Base-by-base conservation (phyloP, 75 land plant species). In the Picea sitchensis region DNA sequence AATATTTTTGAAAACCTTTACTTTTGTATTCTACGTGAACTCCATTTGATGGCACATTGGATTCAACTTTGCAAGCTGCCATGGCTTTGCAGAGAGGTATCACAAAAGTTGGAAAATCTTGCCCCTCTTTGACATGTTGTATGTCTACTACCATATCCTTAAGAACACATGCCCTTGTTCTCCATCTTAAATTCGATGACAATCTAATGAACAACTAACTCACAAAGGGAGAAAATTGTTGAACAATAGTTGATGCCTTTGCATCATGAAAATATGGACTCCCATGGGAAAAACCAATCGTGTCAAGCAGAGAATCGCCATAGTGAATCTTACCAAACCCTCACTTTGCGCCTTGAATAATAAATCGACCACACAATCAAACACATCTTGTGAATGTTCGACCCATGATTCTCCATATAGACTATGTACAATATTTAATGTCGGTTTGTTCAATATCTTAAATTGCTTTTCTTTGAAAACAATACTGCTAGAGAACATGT, bases 191-290 rank as follows among this genome's bases (percentile, higher is more conserved):
- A 79, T 77, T 86, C 26, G 65, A 73, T 20, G 75, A 77, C 58
- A 93, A 67, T 26, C 51, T 81, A 15, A n/a, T 34, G 14, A 82
- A 90, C 74, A 91, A 76, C 82, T 96, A 93, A 79, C 68, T 74
- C 13, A 90, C 89, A 88, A 92, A 96, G 0, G 92, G 95, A 15
- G 90, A 77, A 54, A 92, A 65, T 65, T 94, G 94, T 1, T 62
- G 71, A 18, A 91, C 65, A 47, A 78, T 75, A 34, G 82, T 79
- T 21, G 81, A 81, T 9, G 83, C 75, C 62, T 82, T 80, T 4
- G 44, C 61, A 8, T 83, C 74, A 61, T 81, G 61, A 38, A 82
- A 82, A 75, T 73, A 83, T 38, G 77, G 74, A 20, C 64, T 74
- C 34, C 84, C 84, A 76, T 73, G 82, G 4, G 76, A 12, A 61